Base-by-base conservation (phyloP, 139 green algal genomes). In the Coelastrella sp. region DNA sequence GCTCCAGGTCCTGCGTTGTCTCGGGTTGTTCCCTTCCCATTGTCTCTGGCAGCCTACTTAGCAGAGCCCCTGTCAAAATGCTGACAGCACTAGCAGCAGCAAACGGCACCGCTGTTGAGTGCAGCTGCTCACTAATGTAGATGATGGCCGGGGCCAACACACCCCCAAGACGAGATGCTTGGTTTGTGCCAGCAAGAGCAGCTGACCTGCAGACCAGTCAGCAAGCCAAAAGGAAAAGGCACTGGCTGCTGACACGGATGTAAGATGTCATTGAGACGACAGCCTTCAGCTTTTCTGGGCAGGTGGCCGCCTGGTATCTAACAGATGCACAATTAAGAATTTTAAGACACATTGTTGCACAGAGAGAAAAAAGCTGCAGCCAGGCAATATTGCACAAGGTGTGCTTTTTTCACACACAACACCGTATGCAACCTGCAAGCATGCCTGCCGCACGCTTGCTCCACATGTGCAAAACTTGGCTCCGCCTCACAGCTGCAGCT, bases 11-110 rank as follows among this genome's bases (percentile, higher is more conserved):
- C 12, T 15, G 7, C 1, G 65, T n/a, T 15, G 74, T 84, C 10
- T 90, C 86, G n/a, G 74, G 73, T 61, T 90, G 86, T 61, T 58
- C 59, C 59, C 57, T 58, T 14, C 75, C 75, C 24, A 20, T 60
- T 4, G 86, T 90, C 75, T 90, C 86, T 49, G 86, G 86, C 74
- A 90, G 75, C 75, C 61, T 24, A 19, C 35, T 22, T 7, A 85
- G 12, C 59, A 72, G 24, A 70, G 75, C 86, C 11, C 15, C 63
- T 19, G 59, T 65, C 19, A 60, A 17, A 11, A 85, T 17, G n/a
- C 57, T 25, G 20, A 61, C 15, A 7, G 24, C n/a, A 20, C 73
- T 74, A 19, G 76, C 60, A 7, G 60, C 59, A 73, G 25, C 58
- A 65, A 90, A 90, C 25, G 86, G 74, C 68, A 82, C 7, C 10